These are phyloP conservation scores for Rhynchospora breviuscula DNA, from an alignment of 176 grass and related monocot species.

Conservation along the genomic window DNA sequence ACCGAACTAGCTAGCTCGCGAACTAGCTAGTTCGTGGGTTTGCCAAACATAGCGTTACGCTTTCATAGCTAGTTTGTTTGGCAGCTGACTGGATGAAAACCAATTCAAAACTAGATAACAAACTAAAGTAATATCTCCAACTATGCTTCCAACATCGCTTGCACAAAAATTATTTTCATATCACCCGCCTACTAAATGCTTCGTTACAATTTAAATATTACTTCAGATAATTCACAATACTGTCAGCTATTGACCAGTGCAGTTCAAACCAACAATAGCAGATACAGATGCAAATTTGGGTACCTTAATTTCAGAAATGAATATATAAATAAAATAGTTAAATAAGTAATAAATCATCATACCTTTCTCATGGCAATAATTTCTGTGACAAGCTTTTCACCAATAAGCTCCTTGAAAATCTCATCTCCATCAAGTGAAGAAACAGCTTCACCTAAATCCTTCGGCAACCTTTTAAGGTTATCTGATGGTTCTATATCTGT, in stretches of 20 bases:
- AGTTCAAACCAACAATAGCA: background rate
- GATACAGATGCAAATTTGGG: background rate
- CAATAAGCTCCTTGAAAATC: slow-evolving; percentile 62
- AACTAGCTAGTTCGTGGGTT: too few species aligned
- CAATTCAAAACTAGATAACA: background rate
- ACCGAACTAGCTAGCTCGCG: too few species aligned
- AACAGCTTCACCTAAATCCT: slow-evolving; percentile 70
- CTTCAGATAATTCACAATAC: background rate
- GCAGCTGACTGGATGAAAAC: background rate
- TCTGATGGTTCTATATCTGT: slow-evolving; percentile 82
- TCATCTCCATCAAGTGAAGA: slow-evolving; percentile 58
- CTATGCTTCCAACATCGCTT: background rate
- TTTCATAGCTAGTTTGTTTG: too few species aligned
- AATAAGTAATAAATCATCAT: background rate
- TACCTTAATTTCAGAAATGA: background rate
- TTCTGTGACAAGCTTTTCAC: slow-evolving; percentile 64
- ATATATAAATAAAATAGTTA: background rate
- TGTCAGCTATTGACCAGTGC: background rate
- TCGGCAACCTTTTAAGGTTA: slow-evolving; percentile 68
- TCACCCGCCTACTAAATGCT: background rate
- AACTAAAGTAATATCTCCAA: background rate
- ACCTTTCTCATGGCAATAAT: slow-evolving; percentile 76
- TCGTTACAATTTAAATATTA: background rate
- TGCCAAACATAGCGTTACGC: too few species aligned
- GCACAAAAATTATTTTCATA: background rate